Evolutionary conservation across 805 yeast species (phyloP).

Genomic region (Dipodascus albidus): DNA sequence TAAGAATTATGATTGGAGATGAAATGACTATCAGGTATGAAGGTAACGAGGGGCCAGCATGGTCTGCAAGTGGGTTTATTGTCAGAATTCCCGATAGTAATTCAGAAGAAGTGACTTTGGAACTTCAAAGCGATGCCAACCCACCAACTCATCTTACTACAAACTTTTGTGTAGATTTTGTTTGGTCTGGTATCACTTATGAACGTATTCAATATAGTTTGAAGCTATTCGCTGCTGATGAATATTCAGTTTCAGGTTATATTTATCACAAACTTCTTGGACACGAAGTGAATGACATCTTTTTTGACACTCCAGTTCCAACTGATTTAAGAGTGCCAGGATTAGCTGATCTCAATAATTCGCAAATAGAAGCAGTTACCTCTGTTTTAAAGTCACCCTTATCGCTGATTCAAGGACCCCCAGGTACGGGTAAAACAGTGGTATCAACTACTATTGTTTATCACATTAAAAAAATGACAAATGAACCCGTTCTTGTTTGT

Average conservation of each 20-base stretch:
- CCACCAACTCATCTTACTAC: conserved; percentile 45
- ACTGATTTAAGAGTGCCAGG: conserved; percentile 48
- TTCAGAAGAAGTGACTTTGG: conserved; percentile 62
- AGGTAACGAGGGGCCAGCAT: conserved; percentile 45
- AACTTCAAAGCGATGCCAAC: conserved; percentile 36
- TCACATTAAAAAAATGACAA: conserved; percentile 52
- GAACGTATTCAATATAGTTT: conserved; percentile 77
- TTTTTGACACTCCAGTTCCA: conserved; percentile 39
- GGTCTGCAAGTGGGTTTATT: conserved; percentile 68
- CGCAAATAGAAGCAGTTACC: conserved; percentile 71
- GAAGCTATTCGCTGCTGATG: conserved; percentile 55
- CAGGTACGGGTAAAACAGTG: conserved; percentile 93
- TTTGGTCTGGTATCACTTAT: conserved; percentile 80
- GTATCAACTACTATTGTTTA: conserved; percentile 83
- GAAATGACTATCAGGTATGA: conserved; percentile 57
- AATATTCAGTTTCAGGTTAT: conserved; percentile 58
- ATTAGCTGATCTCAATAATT: conserved; percentile 58
- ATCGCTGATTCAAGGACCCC: conserved; percentile 87
- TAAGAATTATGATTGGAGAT: conserved; percentile 77
- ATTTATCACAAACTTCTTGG: conserved; percentile 74
- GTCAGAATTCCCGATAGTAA: conserved; percentile 56
- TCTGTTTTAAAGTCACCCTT: conserved; percentile 60
- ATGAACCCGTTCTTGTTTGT: conserved; percentile 67
- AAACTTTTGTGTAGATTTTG: conserved; percentile 74
- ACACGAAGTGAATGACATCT: conserved; percentile 52